phyloP scores from a whole-genome alignment of 164 flowering plant species.

The Berberis thunbergii region DNA sequence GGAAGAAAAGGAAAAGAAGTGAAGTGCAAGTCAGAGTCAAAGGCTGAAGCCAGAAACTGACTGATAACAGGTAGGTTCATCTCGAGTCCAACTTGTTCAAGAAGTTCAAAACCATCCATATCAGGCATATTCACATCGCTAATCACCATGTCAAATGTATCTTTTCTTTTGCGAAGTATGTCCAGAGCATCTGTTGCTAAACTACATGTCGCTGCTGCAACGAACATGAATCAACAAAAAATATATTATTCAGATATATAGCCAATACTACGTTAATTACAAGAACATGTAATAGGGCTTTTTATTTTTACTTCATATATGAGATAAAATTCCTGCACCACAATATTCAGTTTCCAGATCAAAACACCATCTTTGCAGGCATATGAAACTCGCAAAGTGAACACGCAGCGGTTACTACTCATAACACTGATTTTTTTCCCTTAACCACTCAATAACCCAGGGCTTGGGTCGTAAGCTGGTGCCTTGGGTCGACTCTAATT shows the following conservation, averaged over 20 bases:
- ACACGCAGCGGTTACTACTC: too few species aligned
- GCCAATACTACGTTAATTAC: background rate
- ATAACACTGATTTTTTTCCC: too few species aligned
- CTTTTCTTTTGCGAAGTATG: conserved; percentile 79
- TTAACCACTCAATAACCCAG: too few species aligned
- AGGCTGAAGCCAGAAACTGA: conserved; percentile 23
- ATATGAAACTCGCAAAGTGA: too few species aligned
- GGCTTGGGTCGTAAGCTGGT: too few species aligned
- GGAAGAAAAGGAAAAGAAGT: background rate
- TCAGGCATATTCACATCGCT: conserved; percentile 99
- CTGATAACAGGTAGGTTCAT: conserved; percentile 99
- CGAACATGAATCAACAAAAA: background rate
- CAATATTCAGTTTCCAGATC: too few species aligned
- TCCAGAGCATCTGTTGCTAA: conserved; percentile 73
- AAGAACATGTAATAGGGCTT: background rate
- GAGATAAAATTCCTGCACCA: background rate
- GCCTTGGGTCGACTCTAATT: too few species aligned
- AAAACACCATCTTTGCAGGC: too few species aligned
- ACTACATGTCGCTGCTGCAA: conserved; percentile 85
- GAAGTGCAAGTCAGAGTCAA: background rate
- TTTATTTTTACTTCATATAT: too few species aligned
- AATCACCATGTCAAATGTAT: conserved; percentile 85
- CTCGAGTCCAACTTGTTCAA: conserved; percentile 96
- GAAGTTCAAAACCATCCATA: conserved; percentile 97
- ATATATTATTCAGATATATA: background rate